Conservation (phyloP, 2,329 filamentous ascomycete genomes). For the Biscogniauxia mediterranea region DNA sequence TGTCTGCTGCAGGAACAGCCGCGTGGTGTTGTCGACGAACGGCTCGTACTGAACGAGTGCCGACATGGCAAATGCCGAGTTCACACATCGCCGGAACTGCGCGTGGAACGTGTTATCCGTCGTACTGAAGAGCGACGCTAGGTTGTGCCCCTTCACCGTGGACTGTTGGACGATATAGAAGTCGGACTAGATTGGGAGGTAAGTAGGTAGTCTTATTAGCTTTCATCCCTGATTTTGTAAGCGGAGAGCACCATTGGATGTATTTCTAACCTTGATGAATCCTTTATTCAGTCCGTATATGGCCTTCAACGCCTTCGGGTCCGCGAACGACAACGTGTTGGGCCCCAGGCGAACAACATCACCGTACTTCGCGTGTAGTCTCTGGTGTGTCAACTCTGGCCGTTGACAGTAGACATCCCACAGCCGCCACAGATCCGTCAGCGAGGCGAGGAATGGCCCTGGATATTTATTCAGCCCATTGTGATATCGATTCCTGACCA, state of each 20-base stretch:
- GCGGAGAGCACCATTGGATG: too few species aligned
- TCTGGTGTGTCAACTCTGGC: conserved; percentile 66
- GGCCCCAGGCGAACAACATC: conserved; percentile 74
- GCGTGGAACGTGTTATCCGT: conserved; percentile 74
- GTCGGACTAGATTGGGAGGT: conserved; percentile 54
- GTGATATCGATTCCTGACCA: conserved; percentile 49
- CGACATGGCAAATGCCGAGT: conserved; percentile 75
- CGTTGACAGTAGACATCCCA: conserved; percentile 63
- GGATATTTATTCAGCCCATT: conserved; percentile 69
- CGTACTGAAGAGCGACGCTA: conserved; percentile 75
- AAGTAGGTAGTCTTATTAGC: conserved; percentile 12
- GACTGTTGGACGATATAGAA: conserved; percentile 80
- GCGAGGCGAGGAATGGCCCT: conserved; percentile 65
- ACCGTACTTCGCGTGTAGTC: conserved; percentile 68
- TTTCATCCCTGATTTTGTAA: not conserved
- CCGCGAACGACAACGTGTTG: conserved; percentile 69
- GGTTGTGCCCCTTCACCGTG: conserved; percentile 63
- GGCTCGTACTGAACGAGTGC: conserved; percentile 76
- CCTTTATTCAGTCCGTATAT: conserved; percentile 85
- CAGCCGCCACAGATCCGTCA: conserved; percentile 74
- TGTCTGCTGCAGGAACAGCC: conserved; percentile 66
- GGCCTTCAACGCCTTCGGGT: conserved; percentile 68
- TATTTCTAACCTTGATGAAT: conserved; percentile 63
- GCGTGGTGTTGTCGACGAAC: conserved; percentile 72
- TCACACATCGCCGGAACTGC: conserved; percentile 71